phyloP scores from a whole-genome alignment of 2,329 filamentous ascomycete species.

The Trichothecium sympodiale region DNA sequence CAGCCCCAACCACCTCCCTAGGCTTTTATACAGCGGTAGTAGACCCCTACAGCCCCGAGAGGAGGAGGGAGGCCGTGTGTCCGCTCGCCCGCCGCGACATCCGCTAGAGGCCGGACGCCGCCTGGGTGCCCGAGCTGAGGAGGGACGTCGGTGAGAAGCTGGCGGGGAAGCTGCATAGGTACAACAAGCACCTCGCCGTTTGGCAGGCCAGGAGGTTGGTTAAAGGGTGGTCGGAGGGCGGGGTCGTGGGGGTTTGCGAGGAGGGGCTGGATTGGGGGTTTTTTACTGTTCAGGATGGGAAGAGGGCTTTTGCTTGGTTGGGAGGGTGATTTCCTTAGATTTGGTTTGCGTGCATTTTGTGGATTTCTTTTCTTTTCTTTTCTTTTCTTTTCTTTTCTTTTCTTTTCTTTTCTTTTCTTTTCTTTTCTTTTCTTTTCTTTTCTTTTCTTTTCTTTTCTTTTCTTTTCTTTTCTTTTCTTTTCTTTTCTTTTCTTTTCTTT shows the following conservation, averaged over 20 bases:
- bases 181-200: constrained; percentile 20
- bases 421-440: no score
- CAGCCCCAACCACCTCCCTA: constrained; percentile 2
- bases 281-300: constrained; percentile 10
- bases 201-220: constrained; percentile 16
- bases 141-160: constrained; percentile 11
- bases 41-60: constrained; percentile 4
- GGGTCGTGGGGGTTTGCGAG: constrained; percentile 13
- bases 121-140: constrained; percentile 12
- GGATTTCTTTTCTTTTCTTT: no score
- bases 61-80: constrained; percentile 9
- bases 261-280: constrained; percentile 10
- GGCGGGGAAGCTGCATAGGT: constrained; percentile 14
- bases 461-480: no score
- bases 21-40: not conserved
- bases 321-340: no score
- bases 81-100: constrained; percentile 16
- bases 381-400: no score
- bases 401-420: no score
- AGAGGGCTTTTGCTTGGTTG: constrained; percentile 6
- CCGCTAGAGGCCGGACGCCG: constrained; percentile 9
- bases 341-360: no score
- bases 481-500: no score
- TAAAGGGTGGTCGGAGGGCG: constrained; percentile 13
- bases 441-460: no score